Evolutionary conservation across 345 rosid species (phyloP).

Genomic region (Rhodamnia rubescens): DNA sequence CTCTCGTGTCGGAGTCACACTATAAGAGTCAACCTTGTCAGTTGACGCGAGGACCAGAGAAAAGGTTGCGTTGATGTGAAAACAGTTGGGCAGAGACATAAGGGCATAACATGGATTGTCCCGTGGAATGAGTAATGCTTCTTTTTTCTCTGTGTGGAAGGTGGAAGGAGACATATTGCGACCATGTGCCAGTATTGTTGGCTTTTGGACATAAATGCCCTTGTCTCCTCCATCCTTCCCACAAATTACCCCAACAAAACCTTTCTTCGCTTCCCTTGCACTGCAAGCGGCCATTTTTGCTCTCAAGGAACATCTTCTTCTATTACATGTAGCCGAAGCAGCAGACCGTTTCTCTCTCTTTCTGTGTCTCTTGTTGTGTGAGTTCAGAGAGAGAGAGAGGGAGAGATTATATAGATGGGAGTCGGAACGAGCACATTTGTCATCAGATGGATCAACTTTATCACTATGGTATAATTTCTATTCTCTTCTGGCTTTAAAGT

Average conservation of each 20-base stretch:
- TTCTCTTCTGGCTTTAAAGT: background rate
- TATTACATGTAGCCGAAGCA: background rate
- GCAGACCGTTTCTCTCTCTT: background rate
- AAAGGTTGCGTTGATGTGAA: background rate
- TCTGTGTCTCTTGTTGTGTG: background rate
- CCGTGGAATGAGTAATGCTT: background rate
- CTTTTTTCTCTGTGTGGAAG: background rate
- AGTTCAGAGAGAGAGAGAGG: background rate
- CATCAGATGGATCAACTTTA: slow-evolving; percentile 89
- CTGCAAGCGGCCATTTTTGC: slow-evolving; percentile 10
- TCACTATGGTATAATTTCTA: slow-evolving; percentile 56
- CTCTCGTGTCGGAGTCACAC: background rate
- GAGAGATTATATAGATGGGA: slow-evolving; percentile 29
- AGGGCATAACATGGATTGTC: background rate
- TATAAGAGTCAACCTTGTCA: background rate
- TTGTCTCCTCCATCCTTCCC: background rate
- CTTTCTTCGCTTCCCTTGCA: slow-evolving; percentile 6
- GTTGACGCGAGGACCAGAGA: background rate
- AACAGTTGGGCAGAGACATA: background rate
- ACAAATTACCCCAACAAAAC: background rate
- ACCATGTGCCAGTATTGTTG: background rate
- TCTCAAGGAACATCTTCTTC: background rate
- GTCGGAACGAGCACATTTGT: slow-evolving; percentile 77
- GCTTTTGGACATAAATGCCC: background rate
- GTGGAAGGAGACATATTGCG: background rate